Evolutionary conservation across 371 early-diverging fungal species (phyloP), one percentile per base, ranked within the genome.

Genomic region (Lichtheimia ornata): DNA sequence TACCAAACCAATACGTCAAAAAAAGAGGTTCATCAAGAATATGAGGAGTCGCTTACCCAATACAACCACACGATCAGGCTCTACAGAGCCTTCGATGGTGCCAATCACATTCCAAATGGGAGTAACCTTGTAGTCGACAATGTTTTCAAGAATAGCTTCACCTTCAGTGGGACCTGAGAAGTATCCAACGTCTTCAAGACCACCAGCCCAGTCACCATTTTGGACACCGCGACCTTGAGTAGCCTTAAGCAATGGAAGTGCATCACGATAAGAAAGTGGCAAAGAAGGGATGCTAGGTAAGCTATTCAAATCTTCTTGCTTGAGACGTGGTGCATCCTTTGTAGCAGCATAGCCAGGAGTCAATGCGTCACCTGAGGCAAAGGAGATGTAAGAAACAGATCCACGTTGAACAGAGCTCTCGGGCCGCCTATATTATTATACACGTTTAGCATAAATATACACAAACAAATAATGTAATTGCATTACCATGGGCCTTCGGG

Each of bases 401-500:
- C 86, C 89, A 5, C 90, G 78, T 58, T 86, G 84, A 50, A 84
- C 66, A 24, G 77, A 72, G 11, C 35, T 35, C 11, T 35, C 35
- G 11, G 35, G 35, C 9, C 35, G 35, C 35, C 35, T 35, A 35
- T 35, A 35, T 35, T 2, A 9, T 11, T 35, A 35, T 9, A 35
- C 35, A 35, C 11, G 35, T 1, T 35, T 35, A 35, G 35, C 11
- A 28, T 35, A 35, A 9, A 35, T 35, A 35, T 35, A 35, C 35
- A 35, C 35, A 35, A 35, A 35, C 35, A 35, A 35, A 35, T 35
- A 9, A 6, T 35, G 30, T 81, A 79, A n/a, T 70, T 64, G 5
- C 88, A 81, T 1, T 87, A 77, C 87, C 84, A 89, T 3, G 88
- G 88, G 0, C 88, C 89, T 6, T 82, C 77, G 1, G 90, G 90